Base-by-base conservation (phyloP, 2,329 filamentous ascomycete species). In the Xylariaceae sp. region DNA sequence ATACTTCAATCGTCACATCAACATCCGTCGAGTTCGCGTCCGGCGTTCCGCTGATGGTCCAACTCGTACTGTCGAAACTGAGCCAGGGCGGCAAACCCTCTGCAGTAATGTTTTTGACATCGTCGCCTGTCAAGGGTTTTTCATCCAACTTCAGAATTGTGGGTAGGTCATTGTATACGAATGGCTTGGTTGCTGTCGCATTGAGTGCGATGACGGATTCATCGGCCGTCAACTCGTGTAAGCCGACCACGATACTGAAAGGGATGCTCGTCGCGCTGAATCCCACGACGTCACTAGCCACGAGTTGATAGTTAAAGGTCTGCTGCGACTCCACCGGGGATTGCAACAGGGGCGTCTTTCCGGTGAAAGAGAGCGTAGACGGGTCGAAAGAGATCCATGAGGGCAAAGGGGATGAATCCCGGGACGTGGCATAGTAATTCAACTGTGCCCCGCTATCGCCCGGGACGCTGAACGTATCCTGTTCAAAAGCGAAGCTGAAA, bases 331-430 rank as follows among this genome's bases (percentile, higher is more conserved):
- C 76, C 28, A 80, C 64, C 9, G 84, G 68, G 19, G 78, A 79
- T 43, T 78, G 74, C 35, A 81, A 70, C 1, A 80, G 67, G 1
- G 88, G 89, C 2, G 84, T 85, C 26, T 66, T 77, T 18, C 89
- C 89, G 1, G 76, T 78, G 53, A 95, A 94, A 1, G 72, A 73
- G 30, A 95, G 66, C 0, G 64, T 71, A 2, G 59, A 59, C 1
- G 75, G 59, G 51, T 93, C 77, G 55, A 95, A 95, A n/a, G 68
- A 67, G 34, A 95, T 69, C 89, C 89, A 95, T 1, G 88, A 83
- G 16, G 89, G 89, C 28, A 95, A 67, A 28, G 89, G 89, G n/a
- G 85, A 87, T 55, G 87, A 86, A 55, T 91, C 78, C 4, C 72
- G 73, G 3, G 87, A 85, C 3, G 85, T 81, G 8, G 87, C 87